A percentile compares a stretch with the other conserved stretches of the same genome.
Evolutionary conservation across 2,329 filamentous ascomycete genomes (phyloP).

Genomic region (Colletotrichum filicis): DNA sequence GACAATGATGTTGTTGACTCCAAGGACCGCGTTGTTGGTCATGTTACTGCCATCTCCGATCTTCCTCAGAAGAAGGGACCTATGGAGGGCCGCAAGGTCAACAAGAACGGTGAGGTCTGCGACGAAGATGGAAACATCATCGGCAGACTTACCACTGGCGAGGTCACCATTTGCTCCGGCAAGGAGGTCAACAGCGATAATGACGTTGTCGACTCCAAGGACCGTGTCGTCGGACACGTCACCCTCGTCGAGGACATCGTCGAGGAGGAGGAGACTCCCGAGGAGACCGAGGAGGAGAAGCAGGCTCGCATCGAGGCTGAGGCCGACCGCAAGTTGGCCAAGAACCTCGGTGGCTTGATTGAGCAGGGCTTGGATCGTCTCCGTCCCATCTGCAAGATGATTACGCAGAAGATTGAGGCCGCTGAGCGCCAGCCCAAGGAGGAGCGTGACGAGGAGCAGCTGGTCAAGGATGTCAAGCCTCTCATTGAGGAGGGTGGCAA

Average conservation of each 20-base stretch:
- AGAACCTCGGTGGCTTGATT: conserved; percentile 78
- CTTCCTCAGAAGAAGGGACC: conserved; percentile 64
- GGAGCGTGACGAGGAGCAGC: conserved; percentile 88
- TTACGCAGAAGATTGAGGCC: conserved; percentile 83
- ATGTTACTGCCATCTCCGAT: conserved; percentile 73
- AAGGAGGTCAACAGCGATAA: conserved; percentile 78
- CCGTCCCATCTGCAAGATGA: conserved; percentile 86
- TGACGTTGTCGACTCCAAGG: conserved; percentile 77
- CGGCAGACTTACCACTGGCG: conserved; percentile 76
- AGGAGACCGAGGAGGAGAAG: conserved; percentile 55
- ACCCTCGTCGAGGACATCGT: conserved; percentile 71
- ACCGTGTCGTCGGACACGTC: conserved; percentile 74
- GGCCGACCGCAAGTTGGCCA: conserved; percentile 80
- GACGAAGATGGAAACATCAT: conserved; percentile 70
- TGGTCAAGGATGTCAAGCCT: conserved; percentile 87
- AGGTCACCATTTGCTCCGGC: conserved; percentile 71
- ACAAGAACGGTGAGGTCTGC: conserved; percentile 68
- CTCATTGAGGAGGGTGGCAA: conserved; percentile 87
- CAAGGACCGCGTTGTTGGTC: conserved; percentile 74
- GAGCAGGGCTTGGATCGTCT: conserved; percentile 85
- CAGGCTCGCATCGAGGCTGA: conserved; percentile 67
- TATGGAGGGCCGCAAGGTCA: conserved; percentile 65
- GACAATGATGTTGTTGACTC: conserved; percentile 78
- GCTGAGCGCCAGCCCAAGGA: conserved; percentile 86
- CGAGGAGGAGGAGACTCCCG: conserved; percentile 58